phyloP scores from a whole-genome alignment of 257 asterid species.

The Solanum gandarillasii region DNA sequence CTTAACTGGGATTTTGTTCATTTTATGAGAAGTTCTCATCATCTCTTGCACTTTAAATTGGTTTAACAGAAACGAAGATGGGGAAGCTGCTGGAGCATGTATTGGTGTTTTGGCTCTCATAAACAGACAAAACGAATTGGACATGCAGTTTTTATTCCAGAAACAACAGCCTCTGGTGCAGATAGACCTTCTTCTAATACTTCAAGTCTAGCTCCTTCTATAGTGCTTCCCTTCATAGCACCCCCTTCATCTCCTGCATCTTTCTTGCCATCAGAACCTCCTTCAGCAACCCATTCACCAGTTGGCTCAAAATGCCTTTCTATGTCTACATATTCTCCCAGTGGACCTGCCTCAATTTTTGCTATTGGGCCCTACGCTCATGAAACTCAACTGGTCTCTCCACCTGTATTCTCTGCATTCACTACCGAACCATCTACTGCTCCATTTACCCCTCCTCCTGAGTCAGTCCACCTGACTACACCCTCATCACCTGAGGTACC shows the following conservation, averaged over 20 bases:
- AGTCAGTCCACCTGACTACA: slow-evolving; percentile 68
- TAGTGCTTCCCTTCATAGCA: slow-evolving; percentile 59
- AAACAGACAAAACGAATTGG: slow-evolving; percentile 61
- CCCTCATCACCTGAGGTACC: slow-evolving; percentile 99
- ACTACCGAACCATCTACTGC: slow-evolving; percentile 96
- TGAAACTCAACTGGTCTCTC: slow-evolving; percentile 88
- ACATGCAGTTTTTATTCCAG: slow-evolving; percentile 68
- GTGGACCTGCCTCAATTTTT: slow-evolving; percentile 77
- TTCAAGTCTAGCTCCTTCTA: slow-evolving; percentile 40
- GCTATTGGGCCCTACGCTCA: slow-evolving; percentile 89
- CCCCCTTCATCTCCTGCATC: slow-evolving; percentile 99
- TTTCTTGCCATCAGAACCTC: slow-evolving; percentile 73
- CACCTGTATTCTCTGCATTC: slow-evolving; percentile 84
- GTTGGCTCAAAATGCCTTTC: slow-evolving; percentile 45
- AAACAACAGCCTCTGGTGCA: slow-evolving; percentile 25
- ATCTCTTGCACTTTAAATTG: neutral
- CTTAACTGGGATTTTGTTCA: neutral
- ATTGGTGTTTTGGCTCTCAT: slow-evolving; percentile 71
- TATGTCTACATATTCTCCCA: slow-evolving; percentile 70
- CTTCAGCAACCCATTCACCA: slow-evolving; percentile 77
- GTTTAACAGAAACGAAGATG: slow-evolving; percentile 68
- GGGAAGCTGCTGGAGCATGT: slow-evolving; percentile 71
- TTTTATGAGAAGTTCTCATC: neutral
- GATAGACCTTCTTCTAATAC: slow-evolving; percentile 29
- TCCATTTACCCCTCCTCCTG: slow-evolving; percentile 95